Evolutionary conservation across 495 filamentous ascomycete genomes (phyloP).

Genomic region (Aspergillus cavernicola): DNA sequence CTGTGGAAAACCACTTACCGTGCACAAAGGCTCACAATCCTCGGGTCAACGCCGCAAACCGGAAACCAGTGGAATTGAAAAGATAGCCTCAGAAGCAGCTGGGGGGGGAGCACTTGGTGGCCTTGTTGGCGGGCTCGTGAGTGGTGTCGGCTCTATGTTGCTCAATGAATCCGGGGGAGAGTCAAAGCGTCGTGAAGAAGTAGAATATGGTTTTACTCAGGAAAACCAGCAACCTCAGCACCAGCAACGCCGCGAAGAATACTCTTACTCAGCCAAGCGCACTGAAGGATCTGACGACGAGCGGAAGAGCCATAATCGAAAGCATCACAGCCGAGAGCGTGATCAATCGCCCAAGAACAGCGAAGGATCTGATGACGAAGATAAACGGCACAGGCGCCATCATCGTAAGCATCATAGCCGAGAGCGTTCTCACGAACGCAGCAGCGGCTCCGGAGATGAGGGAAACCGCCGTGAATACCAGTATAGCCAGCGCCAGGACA

Average conservation of each 20-base stretch:
- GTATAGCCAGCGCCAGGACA: not conserved
- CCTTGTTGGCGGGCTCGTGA: constrained; percentile 48
- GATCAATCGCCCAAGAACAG: not conserved
- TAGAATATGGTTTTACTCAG: not conserved
- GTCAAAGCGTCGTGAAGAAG: not conserved
- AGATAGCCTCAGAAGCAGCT: constrained; percentile 41
- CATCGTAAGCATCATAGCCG: constrained; percentile 2
- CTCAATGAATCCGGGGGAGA: constrained; percentile 26
- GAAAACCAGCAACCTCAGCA: constrained; percentile 11
- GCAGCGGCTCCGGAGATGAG: constrained; percentile 1
- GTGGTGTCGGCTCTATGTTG: constrained; percentile 43
- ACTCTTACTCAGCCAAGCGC: not conserved
- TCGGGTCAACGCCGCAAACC: constrained; percentile 23
- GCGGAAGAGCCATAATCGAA: not conserved
- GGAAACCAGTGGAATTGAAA: constrained; percentile 31
- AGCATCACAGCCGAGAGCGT: constrained; percentile 2
- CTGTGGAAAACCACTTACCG: constrained; percentile 67
- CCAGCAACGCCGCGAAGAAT: not conserved
- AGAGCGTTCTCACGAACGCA: not conserved
- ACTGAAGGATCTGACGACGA: not conserved
- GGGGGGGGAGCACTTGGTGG: constrained; percentile 49
- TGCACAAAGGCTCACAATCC: constrained; percentile 42
- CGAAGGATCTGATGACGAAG: constrained; percentile 1
- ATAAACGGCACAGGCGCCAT: not conserved
- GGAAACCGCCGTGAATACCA: not conserved